phyloP scores from a whole-genome alignment of 2,329 filamentous ascomycete genomes.

The Sordariomycetes sp. region DNA sequence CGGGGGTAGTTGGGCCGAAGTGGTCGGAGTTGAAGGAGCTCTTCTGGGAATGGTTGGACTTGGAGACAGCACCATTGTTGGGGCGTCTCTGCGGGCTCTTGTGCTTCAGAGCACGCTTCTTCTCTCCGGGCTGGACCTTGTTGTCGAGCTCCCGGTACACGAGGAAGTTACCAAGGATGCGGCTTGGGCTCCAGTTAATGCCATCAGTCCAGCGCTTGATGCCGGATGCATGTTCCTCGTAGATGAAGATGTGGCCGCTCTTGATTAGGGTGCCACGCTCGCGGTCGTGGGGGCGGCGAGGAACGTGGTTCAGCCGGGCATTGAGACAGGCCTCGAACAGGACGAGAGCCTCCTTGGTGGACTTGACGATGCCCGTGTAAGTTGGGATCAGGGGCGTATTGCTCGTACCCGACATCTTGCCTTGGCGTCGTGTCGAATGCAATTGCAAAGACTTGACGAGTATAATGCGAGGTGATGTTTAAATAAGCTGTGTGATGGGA shows the following conservation, averaged over 20 bases:
- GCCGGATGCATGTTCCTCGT: constrained; percentile 81
- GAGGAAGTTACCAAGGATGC: constrained; percentile 76
- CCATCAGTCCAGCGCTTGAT: constrained; percentile 96
- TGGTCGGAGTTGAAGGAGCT: constrained; percentile 7
- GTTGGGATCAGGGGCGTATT: constrained; percentile 3
- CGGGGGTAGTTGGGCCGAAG: too few relatives aligned
- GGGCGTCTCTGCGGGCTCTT: constrained; percentile 10
- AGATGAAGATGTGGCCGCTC: constrained; percentile 83
- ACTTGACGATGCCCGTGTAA: constrained; percentile 4
- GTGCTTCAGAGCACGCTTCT: constrained; percentile 74
- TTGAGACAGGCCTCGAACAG: constrained; percentile 72
- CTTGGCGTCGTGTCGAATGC: neutral
- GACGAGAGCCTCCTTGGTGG: constrained; percentile 55
- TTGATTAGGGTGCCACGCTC: constrained; percentile 69
- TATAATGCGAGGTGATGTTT: neutral
- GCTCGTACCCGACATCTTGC: neutral
- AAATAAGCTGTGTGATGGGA: neutral
- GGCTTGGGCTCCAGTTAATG: constrained; percentile 81
- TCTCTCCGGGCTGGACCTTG: constrained; percentile 72
- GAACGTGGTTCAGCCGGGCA: constrained; percentile 64
- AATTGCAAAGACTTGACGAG: neutral
- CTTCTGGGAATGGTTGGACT: constrained; percentile 14
- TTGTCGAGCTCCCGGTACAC: constrained; percentile 76
- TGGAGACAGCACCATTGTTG: constrained; percentile 22
- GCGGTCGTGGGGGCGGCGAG: constrained; percentile 76